Evolutionary conservation across 768 basidiomycete species (phyloP).

Genomic region (Cystobasidium ongulense): DNA sequence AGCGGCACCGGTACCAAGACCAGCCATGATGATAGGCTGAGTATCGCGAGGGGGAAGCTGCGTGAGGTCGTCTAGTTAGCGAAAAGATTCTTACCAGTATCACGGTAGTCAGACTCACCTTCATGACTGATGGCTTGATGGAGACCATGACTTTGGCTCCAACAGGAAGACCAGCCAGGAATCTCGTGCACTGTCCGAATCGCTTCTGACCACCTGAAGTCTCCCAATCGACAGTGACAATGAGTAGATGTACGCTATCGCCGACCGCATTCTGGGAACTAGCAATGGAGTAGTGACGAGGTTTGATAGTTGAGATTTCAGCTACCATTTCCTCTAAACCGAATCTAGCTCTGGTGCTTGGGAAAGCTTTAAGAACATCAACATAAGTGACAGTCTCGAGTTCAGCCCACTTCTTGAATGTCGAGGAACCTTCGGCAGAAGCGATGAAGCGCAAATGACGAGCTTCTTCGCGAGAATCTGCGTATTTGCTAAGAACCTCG

Average conservation of each 20-base stretch:
- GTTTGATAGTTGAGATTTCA: slow-evolving; percentile 88
- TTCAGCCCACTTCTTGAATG: slow-evolving; percentile 91
- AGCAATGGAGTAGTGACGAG: slow-evolving; percentile 96
- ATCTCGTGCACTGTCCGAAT: slow-evolving; percentile 93
- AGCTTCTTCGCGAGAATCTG: slow-evolving; percentile 61
- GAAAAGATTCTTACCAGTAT: neutral
- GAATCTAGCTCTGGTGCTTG: slow-evolving; percentile 62
- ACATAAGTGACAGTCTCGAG: slow-evolving; percentile 91
- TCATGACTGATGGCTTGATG: slow-evolving; percentile 98
- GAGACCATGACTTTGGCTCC: slow-evolving; percentile 95
- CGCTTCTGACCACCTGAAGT: slow-evolving; percentile 63
- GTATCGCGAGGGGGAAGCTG: slow-evolving; percentile 72
- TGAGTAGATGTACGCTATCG: slow-evolving; percentile 82
- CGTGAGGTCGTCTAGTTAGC: neutral
- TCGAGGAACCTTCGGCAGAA: slow-evolving; percentile 76
- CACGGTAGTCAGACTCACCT: slow-evolving; percentile 51
- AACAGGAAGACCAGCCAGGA: slow-evolving; percentile 69
- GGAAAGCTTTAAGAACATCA: slow-evolving; percentile 69
- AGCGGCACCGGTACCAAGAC: slow-evolving; percentile 93
- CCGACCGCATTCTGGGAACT: slow-evolving; percentile 92
- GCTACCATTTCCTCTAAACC: slow-evolving; percentile 52
- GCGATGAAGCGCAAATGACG: slow-evolving; percentile 84
- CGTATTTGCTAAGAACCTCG: slow-evolving; percentile 69
- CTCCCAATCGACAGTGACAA: slow-evolving; percentile 93
- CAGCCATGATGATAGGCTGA: slow-evolving; percentile 96